These are phyloP conservation scores for Ramalina intermedia DNA, from an alignment of 495 filamentous ascomycete species.

Conservation along the genomic window DNA sequence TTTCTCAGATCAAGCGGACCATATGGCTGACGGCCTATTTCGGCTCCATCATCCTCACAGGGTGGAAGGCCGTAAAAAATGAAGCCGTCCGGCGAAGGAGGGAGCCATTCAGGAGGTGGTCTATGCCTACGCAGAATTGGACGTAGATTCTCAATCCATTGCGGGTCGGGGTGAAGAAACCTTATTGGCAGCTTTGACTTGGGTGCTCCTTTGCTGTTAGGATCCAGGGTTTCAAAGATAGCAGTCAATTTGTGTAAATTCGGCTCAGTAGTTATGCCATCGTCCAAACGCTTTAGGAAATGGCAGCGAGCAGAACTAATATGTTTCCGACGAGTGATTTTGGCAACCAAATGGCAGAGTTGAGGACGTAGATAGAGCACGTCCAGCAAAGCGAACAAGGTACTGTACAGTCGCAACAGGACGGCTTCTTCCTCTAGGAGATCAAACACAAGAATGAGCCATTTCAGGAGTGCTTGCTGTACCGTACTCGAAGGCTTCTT, in stretches of 20 bases:
- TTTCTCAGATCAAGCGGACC: conserved; percentile 35
- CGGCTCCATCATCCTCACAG: neutral
- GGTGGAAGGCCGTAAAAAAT: no score
- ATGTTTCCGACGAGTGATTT: conserved; percentile 74
- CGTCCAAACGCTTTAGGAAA: conserved; percentile 47
- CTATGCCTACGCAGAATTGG: conserved; percentile 36
- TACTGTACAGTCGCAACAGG: conserved; percentile 56
- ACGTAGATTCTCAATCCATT: conserved; percentile 59
- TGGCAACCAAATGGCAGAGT: conserved; percentile 69
- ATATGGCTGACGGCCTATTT: neutral
- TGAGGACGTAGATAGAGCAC: conserved; percentile 44
- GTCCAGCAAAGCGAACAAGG: conserved; percentile 73
- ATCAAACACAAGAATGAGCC: conserved; percentile 69
- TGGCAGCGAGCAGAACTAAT: conserved; percentile 79
- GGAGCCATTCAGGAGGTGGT: no score
- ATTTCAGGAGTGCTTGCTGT: conserved; percentile 57
- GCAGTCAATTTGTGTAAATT: conserved; percentile 63
- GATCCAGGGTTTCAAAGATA: conserved; percentile 80
- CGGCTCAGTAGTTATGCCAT: conserved; percentile 54
- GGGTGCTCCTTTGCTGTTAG: conserved; percentile 31
- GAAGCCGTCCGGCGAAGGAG: no score
- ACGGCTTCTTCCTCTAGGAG: conserved; percentile 48
- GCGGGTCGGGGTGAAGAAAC: conserved; percentile 51
- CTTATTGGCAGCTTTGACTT: neutral
- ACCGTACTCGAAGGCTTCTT: conserved; percentile 59